Evolutionary conservation across 2,329 filamentous ascomycete species (phyloP).

Genomic region (Lasiodiplodia sp.): DNA sequence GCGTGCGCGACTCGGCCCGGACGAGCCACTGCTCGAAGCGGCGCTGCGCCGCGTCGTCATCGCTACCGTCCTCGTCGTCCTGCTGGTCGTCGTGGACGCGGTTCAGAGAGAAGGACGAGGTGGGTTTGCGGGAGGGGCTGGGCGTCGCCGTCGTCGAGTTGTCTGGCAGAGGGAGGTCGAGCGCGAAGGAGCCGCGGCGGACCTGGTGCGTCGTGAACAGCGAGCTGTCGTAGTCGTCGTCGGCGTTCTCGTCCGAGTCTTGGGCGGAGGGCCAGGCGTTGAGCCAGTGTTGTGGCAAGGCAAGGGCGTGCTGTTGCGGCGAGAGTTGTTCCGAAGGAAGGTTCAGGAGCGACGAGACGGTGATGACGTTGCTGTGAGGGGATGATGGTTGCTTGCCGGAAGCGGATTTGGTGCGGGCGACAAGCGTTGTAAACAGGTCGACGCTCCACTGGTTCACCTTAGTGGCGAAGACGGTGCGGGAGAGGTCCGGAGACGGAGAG

Average conservation of each 20-base stretch:
- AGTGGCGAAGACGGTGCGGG: constrained; percentile 8
- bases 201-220: background rate
- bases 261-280: constrained; percentile 1
- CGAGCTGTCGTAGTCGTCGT: background rate
- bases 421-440: constrained; percentile 22
- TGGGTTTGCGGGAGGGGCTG: background rate
- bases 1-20: constrained; percentile 1
- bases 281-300: constrained; percentile 8
- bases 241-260: background rate
- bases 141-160: background rate
- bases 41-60: no score
- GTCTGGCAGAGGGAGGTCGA: background rate
- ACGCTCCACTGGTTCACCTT: constrained; percentile 15
- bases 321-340: background rate
- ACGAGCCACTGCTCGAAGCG: constrained; percentile 22
- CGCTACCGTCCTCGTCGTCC: background rate
- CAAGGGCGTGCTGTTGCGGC: background rate
- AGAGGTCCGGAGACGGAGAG: background rate
- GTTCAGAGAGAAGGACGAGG: background rate
- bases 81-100: background rate
- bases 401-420: constrained; percentile 6
- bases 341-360: background rate
- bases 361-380: background rate
- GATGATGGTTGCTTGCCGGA: background rate
- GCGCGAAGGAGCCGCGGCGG: constrained; percentile 7